A percentile compares a stretch with the other conserved stretches of the same genome.
Conservation (phyloP, 345 rosid species). For the Dovyalis caffra region DNA sequence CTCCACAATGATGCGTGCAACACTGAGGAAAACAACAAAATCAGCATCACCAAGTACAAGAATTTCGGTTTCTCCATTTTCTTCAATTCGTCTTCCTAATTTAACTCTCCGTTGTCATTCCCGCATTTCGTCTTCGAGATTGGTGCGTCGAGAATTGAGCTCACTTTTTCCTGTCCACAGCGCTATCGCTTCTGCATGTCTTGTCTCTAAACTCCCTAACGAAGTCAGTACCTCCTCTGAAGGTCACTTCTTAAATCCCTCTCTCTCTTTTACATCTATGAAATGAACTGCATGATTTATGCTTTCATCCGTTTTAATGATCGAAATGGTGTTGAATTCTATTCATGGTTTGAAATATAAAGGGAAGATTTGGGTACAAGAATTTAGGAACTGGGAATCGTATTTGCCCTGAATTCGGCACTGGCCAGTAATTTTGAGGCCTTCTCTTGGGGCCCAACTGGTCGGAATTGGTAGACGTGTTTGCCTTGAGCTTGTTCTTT, state of each 20-base stretch:
- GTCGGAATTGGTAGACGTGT: neutral
- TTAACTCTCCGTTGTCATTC: conserved; percentile 27
- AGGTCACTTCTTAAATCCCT: conserved; percentile 32
- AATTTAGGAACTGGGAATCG: too few relatives aligned
- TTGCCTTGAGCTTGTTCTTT: neutral
- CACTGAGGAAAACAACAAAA: conserved; percentile 23
- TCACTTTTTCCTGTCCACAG: conserved; percentile 60
- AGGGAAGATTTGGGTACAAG: too few relatives aligned
- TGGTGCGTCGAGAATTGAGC: conserved; percentile 61
- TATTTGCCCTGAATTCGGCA: neutral
- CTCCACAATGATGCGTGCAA: conserved; percentile 31
- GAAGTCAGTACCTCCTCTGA: conserved; percentile 39
- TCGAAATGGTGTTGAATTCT: neutral
- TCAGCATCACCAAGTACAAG: conserved; percentile 14
- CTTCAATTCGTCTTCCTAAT: conserved; percentile 35
- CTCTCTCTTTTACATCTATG: neutral
- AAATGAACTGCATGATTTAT: neutral
- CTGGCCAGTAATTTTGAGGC: neutral
- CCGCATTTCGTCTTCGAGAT: conserved; percentile 33
- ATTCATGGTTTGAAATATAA: neutral
- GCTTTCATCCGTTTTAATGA: neutral
- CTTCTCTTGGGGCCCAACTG: neutral
- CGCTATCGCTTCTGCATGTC: conserved; percentile 63
- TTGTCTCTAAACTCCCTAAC: conserved; percentile 66
- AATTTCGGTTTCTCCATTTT: conserved; percentile 23